These are phyloP conservation scores for Dendrobium officinale DNA, from an alignment of 106 monocot species.

Conservation along the genomic window DNA sequence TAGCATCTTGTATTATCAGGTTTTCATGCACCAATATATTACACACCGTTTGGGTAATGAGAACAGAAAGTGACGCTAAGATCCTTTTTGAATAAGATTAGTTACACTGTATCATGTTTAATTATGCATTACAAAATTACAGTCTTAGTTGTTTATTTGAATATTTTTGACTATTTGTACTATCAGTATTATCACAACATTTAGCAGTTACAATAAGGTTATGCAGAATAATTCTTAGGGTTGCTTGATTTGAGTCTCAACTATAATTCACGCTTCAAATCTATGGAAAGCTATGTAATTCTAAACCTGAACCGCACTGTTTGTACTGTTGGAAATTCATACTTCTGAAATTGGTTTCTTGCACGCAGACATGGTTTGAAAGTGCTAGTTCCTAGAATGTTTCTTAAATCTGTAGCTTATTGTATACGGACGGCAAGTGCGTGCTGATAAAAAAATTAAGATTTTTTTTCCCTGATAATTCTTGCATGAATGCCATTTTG, in stretches of 20 bases:
- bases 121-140: background rate
- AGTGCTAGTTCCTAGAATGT: no score
- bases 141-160: background rate
- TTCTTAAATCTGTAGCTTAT: no score
- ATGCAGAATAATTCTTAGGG: background rate
- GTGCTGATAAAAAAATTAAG: no score
- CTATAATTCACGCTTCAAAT: background rate
- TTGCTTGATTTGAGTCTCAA: background rate
- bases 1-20: background rate
- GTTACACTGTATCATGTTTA: background rate
- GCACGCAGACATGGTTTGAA: background rate
- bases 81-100: background rate
- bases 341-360: background rate
- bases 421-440: no score
- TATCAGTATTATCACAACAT: background rate
- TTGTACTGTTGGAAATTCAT: background rate
- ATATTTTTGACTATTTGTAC: background rate
- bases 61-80: background rate
- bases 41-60: background rate
- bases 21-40: background rate
- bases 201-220: background rate
- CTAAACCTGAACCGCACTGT: background rate
- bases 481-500: no score
- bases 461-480: no score
- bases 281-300: background rate